Evolutionary conservation across 805 yeast species (phyloP), one percentile per base, ranked within the genome.

Genomic region (Ogataea paradorogensis): DNA sequence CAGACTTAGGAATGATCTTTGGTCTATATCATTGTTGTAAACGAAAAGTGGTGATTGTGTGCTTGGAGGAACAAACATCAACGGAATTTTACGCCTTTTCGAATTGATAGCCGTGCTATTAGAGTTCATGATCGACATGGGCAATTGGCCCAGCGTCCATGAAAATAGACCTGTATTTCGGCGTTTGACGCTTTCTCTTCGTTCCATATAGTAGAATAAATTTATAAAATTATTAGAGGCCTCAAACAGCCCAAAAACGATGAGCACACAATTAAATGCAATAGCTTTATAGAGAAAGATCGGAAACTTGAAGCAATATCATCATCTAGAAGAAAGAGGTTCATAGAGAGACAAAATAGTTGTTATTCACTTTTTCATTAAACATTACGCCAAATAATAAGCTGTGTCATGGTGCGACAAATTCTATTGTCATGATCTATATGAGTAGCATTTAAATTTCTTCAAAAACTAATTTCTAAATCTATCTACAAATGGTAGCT

Each of bases 61-160:
- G 40, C 67, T 61, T 4, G 67, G 69, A 1, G 67, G 67, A 14
- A 64, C 54, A 42, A 64, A 64, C 27, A 63, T 62, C 27, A 63
- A 40, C 1, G 67, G 64, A 13, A 62, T 55, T 40, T 61, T 62
- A 15, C 66, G 48, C 32, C 67, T 47, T 40, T 60, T 62, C 9
- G 62, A 58, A 45, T 61, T 62, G 27, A 63, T 58, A 21, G 56
- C 60, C 13, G 55, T 50, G 30, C 47, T 53, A 41, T 55, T 55
- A 5, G 58, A 45, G 40, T 52, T 54, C 30, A 53, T 43, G 25
- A 58, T 44, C 8, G 55, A 50, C 31, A 44, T 41, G 18, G 63
- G 59, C 29, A 59, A 33, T 15, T 48, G 49, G 20, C 54, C 53
- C 28, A 55, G 27, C 1, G 60, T 54, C 38, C 52, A 43, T 3